These are phyloP conservation scores for Exophiala mesophila DNA, from an alignment of 2,329 filamentous ascomycete genomes.

Conservation along the genomic window DNA sequence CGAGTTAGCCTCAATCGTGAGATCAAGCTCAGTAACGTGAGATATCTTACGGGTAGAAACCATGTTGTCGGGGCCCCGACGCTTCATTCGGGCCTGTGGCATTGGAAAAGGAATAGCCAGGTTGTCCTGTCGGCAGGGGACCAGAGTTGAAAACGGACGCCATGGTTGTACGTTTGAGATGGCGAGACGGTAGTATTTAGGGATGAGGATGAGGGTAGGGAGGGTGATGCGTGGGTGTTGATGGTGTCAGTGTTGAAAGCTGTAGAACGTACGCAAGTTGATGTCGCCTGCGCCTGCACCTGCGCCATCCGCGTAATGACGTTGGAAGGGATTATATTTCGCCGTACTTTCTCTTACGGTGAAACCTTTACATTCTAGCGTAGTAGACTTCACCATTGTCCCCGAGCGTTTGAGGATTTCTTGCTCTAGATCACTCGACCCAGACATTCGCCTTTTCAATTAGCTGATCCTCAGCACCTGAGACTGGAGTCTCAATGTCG, in stretches of 20 bases:
- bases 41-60: slow-evolving; percentile 78
- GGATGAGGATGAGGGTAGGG: slow-evolving; percentile 4
- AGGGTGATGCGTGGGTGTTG: slow-evolving; percentile 3
- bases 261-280: not conserved
- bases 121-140: slow-evolving; percentile 47
- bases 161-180: slow-evolving; percentile 47
- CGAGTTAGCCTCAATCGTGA: slow-evolving; percentile 1
- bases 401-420: too few relatives aligned
- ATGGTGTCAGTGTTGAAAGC: not conserved
- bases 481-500: too few relatives aligned
- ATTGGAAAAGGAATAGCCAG: slow-evolving; percentile 58
- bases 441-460: too few relatives aligned
- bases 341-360: too few relatives aligned
- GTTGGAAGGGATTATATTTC: too few relatives aligned
- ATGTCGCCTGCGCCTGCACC: not conserved
- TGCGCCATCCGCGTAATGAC: too few relatives aligned
- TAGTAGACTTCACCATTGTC: too few relatives aligned
- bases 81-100: slow-evolving; percentile 42
- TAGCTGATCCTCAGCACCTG: too few relatives aligned
- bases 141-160: slow-evolving; percentile 49
- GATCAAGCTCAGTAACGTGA: not conserved
- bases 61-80: slow-evolving; percentile 60
- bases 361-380: too few relatives aligned
- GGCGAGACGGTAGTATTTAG: too few relatives aligned
- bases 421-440: too few relatives aligned